Base-by-base conservation (phyloP, 1,284 basidiomycete species). In the Melampsora occidentalis region DNA sequence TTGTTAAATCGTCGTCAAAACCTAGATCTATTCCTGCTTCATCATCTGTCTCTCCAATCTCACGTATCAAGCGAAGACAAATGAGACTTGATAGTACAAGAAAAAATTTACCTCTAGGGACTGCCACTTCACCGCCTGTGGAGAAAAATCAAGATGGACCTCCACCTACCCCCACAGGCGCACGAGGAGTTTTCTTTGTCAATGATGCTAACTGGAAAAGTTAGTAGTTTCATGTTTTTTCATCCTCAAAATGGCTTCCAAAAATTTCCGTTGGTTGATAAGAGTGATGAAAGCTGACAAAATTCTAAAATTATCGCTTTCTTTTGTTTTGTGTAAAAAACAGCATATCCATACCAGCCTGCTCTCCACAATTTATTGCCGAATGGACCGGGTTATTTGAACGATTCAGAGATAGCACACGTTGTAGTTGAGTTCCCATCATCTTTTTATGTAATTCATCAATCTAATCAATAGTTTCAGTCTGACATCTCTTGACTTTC, bases 341-440 rank as follows among this genome's bases (percentile, higher is more conserved):
- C 10, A 68, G 65, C 65, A 48, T 68, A 22, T 68, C 42, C 65
- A 22, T 68, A 68, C 31, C 65, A 68, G 12, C 65, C 65, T 49
- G 39, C 51, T 28, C 65, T 68, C n/a, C 65, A 68, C 28, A 46
- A 68, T 46, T 4, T 68, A 6, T 20, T 49, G n/a, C 65, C 65
- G 10, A 16, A 18, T 33, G 31, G 39, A 10, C 12, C 31, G 12
- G 31, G 39, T 2, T 33, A 4, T 20, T 12, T 42, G 10, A 12
- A 64, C 22, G 18, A 33, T 22, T 10, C 63, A 31, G n/a, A 33
- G 6, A 33, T 64, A 42, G 28, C 63, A 64, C 39, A 64, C 39
- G 39, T 64, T 14, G 63, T 64, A 33, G 63, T 64, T 18, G 16
- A 33, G 10, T 59, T 5, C 12, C n/a, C 2, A 25, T 59, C 53